Base-by-base conservation (phyloP, 257 asterid genomes). In the Cordia subcordata region DNA sequence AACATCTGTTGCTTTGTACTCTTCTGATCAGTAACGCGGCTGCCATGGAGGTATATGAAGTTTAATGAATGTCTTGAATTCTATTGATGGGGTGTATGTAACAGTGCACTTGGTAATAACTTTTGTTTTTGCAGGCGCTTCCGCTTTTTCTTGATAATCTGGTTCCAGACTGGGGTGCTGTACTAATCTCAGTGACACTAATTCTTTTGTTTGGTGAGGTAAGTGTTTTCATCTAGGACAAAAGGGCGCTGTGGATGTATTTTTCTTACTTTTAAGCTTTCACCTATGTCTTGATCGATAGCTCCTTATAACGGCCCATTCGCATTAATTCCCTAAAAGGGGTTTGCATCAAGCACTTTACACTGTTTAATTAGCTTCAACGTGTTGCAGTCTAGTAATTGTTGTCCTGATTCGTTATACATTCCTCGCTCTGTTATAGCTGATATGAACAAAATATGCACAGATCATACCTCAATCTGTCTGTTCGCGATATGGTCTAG, bases 191-290 rank as follows among this genome's bases (percentile, higher is more conserved):
- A 1, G 83, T 86, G 63, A 88, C 88, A 35, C 66, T 90, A 53
- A 80, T 87, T 55, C 90, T 87, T 62, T 72, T 90, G 46, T 83
- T 90, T 64, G 94, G 94, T 49, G 97, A 87, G 95, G 97, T 90
- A 70, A 71, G 59, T 23, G 22, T 49, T 20, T 16, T 14, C 10
- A 15, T 27, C 35, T 6, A 27, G 35, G n/a, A n/a, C n/a, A n/a
- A n/a, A n/a, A n/a, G n/a, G n/a, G n/a, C n/a, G n/a, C n/a, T n/a
- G n/a, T n/a, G n/a, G n/a, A n/a, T n/a, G n/a, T n/a, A n/a, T n/a
- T n/a, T n/a, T n/a, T n/a, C n/a, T n/a, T n/a, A n/a, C n/a, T n/a
- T n/a, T n/a, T n/a, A n/a, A n/a, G n/a, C 6, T 27, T 27, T 27
- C 35, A 27, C 35, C 4, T 27, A 27, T 27, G 35, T 27, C 6